Conservation (phyloP, 805 yeast genomes). For the Yarrowia sp. region DNA sequence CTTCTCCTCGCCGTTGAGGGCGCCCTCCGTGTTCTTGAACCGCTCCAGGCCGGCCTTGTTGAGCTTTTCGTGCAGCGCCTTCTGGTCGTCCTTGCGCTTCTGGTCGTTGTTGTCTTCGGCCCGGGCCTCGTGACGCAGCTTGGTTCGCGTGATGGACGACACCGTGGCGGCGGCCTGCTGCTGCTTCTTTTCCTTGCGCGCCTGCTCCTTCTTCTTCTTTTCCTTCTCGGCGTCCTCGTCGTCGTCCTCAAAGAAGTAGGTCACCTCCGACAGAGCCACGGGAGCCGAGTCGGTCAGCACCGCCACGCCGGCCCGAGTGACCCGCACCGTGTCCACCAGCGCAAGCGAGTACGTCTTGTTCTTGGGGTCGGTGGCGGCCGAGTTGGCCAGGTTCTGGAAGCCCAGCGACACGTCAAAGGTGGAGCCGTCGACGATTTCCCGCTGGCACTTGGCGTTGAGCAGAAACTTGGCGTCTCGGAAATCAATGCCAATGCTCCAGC, state of each 20-base stretch:
- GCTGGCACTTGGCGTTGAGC: conserved; percentile 73
- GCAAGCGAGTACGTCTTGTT: conserved; percentile 71
- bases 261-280: conserved; percentile 67
- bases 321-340: conserved; percentile 80
- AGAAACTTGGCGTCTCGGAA: conserved; percentile 81
- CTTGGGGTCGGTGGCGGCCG: conserved; percentile 57
- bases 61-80: conserved; percentile 80
- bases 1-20: conserved; percentile 54
- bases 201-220: conserved; percentile 41
- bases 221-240: conserved; percentile 55
- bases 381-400: conserved; percentile 65
- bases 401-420: conserved; percentile 80
- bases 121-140: conserved; percentile 63
- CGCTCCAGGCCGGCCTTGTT: conserved; percentile 86
- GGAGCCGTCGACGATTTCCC: conserved; percentile 72
- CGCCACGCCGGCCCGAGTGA: conserved; percentile 66
- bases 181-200: conserved; percentile 43
- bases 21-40: conserved; percentile 61
- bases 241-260: conserved; percentile 82
- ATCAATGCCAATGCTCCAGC: conserved; percentile 89
- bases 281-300: conserved; percentile 78
- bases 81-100: conserved; percentile 82
- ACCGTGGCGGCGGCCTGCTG: conserved; percentile 53
- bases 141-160: conserved; percentile 77
- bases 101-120: conserved; percentile 70